Conservation (phyloP, 2,329 filamentous ascomycete species). For the Penicillium rolfsii region DNA sequence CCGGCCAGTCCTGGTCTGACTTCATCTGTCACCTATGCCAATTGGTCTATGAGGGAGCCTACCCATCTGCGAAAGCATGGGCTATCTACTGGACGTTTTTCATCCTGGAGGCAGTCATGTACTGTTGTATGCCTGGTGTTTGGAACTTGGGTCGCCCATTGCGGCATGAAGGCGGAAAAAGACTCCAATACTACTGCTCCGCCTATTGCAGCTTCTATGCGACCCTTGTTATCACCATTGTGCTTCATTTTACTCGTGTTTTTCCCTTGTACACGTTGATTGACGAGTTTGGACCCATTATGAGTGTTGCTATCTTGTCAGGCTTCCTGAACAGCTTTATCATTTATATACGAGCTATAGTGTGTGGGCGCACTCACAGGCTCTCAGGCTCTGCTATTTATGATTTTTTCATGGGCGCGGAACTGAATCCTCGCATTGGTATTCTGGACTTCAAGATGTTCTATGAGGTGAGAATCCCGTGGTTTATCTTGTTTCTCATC, state of each 20-base stretch:
- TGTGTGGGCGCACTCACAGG: slow-evolving; percentile 79
- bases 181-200: slow-evolving; percentile 92
- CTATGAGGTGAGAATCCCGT: slow-evolving; percentile 87
- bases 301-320: slow-evolving; percentile 89
- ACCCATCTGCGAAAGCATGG: slow-evolving; percentile 80
- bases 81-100: slow-evolving; percentile 92
- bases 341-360: slow-evolving; percentile 85
- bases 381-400: slow-evolving; percentile 83
- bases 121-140: slow-evolving; percentile 83
- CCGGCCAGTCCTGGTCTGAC: slow-evolving; percentile 66
- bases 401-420: slow-evolving; percentile 88
- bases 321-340: slow-evolving; percentile 79
- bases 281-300: slow-evolving; percentile 89
- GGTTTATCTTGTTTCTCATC: slow-evolving; percentile 84
- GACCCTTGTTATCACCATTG: slow-evolving; percentile 71
- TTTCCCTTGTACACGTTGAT: slow-evolving; percentile 89
- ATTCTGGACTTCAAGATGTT: slow-evolving; percentile 94
- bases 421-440: slow-evolving; percentile 79
- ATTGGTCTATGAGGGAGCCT: slow-evolving; percentile 79
- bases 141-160: slow-evolving; percentile 86
- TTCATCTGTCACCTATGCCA: slow-evolving; percentile 71
- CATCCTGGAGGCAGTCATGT: slow-evolving; percentile 77
- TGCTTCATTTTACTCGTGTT: slow-evolving; percentile 75
- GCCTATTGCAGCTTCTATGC: slow-evolving; percentile 83
- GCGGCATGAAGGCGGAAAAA: slow-evolving; percentile 75